These are phyloP conservation scores for Rugosomyces carneus DNA, from an alignment of 1,284 basidiomycete genomes.

Conservation along the genomic window DNA sequence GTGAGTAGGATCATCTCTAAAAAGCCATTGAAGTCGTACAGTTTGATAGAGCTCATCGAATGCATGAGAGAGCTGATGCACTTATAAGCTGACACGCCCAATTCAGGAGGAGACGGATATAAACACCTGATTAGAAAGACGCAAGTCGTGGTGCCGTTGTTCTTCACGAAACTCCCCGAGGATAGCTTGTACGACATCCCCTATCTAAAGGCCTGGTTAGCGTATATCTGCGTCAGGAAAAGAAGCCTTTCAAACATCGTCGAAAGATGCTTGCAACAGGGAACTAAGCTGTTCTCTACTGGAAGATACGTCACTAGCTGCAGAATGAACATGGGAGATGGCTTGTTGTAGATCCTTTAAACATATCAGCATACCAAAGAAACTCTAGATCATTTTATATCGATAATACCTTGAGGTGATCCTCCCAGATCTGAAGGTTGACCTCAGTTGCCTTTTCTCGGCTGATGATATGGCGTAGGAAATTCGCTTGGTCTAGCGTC, in stretches of 20 bases:
- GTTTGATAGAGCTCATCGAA: constrained; percentile 13
- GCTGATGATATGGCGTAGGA: constrained; percentile 42
- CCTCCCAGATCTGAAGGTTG: constrained; percentile 17
- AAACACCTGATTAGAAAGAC: constrained; percentile 9
- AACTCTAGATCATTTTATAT: background rate
- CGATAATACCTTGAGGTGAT: constrained; percentile 17
- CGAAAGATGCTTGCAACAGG: constrained; percentile 4
- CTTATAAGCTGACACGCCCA: background rate
- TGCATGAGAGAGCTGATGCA: constrained; percentile 8
- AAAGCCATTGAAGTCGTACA: constrained; percentile 3
- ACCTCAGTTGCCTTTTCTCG: constrained; percentile 33
- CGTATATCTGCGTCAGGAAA: background rate
- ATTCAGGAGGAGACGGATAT: background rate
- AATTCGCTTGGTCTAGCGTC: constrained; percentile 48
- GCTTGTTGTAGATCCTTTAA: constrained; percentile 20
- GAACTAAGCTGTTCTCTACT: constrained; percentile 4
- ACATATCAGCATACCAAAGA: background rate
- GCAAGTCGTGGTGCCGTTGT: constrained; percentile 3
- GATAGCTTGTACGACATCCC: constrained; percentile 4
- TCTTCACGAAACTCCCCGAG: constrained; percentile 3
- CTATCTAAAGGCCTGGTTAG: constrained; percentile 7
- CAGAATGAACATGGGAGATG: constrained; percentile 12
- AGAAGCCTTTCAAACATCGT: constrained; percentile 9
- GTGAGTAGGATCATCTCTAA: background rate
- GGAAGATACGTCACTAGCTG: constrained; percentile 7